Percentiles rank a stretch among this genome's conserved stretches.
These are phyloP conservation scores for Aureobasidium sp. DNA, from an alignment of 2,329 filamentous ascomycete species.

Conservation along the genomic window DNA sequence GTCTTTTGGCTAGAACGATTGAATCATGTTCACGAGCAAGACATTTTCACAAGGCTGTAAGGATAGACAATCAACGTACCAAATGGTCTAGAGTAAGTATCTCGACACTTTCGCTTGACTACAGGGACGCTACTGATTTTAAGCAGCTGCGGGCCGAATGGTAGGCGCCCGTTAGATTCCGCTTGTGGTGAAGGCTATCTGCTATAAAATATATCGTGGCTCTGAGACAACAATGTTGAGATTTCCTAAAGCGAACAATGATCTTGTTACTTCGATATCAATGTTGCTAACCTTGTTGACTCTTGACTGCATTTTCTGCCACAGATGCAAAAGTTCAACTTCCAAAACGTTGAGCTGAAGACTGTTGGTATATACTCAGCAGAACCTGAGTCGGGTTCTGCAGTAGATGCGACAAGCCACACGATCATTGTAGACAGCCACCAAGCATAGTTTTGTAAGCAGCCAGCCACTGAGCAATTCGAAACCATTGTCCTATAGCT, in stretches of 20 bases:
- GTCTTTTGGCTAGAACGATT: background rate
- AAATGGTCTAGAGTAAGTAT: background rate
- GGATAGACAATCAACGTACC: background rate
- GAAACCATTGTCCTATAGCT: background rate
- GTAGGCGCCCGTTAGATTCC: slow-evolving; percentile 1
- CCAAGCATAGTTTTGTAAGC: background rate
- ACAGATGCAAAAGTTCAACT: background rate
- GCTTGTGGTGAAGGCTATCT: background rate
- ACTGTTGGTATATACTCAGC: background rate
- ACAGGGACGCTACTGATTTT: background rate
- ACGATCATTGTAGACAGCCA: background rate
- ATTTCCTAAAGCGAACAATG: background rate
- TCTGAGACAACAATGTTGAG: background rate
- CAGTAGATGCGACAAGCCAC: background rate
- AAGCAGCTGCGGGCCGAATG: background rate
- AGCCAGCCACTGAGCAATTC: background rate
- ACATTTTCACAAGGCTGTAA: background rate
- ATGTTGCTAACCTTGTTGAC: background rate
- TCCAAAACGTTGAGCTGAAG: background rate
- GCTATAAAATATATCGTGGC: background rate
- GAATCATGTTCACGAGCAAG: background rate
- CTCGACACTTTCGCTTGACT: background rate
- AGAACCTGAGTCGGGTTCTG: background rate
- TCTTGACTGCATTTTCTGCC: too few species aligned
- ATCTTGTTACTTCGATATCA: background rate